phyloP scores from a whole-genome alignment of 2,329 filamentous ascomycete genomes.

The Pseudogymnoascus sp. region DNA sequence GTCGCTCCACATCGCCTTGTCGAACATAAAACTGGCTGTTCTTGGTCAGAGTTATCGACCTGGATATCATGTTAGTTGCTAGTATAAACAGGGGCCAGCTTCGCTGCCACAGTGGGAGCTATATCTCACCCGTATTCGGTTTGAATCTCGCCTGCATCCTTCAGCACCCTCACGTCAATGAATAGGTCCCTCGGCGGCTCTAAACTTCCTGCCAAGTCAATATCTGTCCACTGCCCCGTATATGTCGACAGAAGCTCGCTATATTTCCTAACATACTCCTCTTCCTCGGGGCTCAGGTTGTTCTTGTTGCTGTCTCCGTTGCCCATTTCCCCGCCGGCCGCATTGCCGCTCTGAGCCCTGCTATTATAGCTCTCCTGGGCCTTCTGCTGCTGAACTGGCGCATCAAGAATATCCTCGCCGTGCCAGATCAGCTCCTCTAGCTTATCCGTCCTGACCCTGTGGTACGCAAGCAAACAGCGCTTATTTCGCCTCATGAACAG shows the following conservation, averaged over 20 bases:
- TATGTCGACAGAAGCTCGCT: conserved; percentile 88
- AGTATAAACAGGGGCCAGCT: conserved; percentile 9
- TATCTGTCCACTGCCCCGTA: conserved; percentile 97
- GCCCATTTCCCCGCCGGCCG: conserved; percentile 27
- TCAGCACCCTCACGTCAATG: conserved; percentile 91
- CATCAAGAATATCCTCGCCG: conserved; percentile 73
- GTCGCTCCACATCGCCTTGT: conserved; percentile 86
- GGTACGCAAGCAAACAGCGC: conserved; percentile 88
- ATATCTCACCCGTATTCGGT: conserved; percentile 86
- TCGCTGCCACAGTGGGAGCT: not conserved
- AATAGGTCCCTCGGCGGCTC: conserved; percentile 94
- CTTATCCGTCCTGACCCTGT: conserved; percentile 81
- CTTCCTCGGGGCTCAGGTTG: conserved; percentile 88
- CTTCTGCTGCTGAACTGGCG: conserved; percentile 47
- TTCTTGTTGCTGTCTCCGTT: conserved; percentile 50
- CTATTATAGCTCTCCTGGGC: conserved; percentile 24
- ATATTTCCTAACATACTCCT: conserved; percentile 91
- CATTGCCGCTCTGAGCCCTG: conserved; percentile 24
- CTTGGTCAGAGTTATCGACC: conserved; percentile 90
- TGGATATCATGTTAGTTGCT: conserved; percentile 31
- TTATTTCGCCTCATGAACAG: conserved; percentile 94
- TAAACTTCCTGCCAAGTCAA: conserved; percentile 87
- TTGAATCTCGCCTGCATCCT: conserved; percentile 96
- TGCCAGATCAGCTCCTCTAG: conserved; percentile 91
- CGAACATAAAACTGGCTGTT: conserved; percentile 98